phyloP scores from a whole-genome alignment of 2,329 filamentous ascomycete genomes.

The Ophiostoma tasmaniense region DNA sequence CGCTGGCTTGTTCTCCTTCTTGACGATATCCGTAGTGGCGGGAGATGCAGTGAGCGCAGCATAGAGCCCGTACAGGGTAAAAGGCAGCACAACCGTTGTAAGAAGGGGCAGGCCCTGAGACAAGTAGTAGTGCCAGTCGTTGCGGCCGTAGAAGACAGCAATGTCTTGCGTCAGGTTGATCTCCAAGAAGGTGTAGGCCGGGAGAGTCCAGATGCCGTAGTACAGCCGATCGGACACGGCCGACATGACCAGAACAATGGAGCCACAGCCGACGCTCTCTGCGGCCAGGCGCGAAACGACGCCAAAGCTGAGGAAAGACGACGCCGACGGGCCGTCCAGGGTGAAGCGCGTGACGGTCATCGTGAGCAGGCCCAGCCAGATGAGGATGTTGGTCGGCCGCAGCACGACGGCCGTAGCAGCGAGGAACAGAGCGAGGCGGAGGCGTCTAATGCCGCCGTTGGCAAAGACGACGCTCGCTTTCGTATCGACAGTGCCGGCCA shows the following conservation, averaged over 20 bases:
- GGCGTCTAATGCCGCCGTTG: conserved; percentile 16
- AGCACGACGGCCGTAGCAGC: conserved; percentile 78
- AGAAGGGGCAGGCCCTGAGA: conserved; percentile 83
- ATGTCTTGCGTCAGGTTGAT: conserved; percentile 86
- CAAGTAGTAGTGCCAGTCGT: conserved; percentile 87
- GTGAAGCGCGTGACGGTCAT: conserved; percentile 34
- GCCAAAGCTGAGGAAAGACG: conserved; percentile 33
- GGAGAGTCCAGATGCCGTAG: conserved; percentile 81
- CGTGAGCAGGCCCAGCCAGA: conserved; percentile 65
- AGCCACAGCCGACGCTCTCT: conserved; percentile 57
- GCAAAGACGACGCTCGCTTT: conserved; percentile 28
- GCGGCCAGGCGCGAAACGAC: conserved; percentile 46
- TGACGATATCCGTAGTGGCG: not conserved
- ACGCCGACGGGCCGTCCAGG: conserved; percentile 32
- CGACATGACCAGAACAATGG: conserved; percentile 54
- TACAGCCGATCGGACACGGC: conserved; percentile 64
- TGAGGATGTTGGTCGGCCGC: conserved; percentile 78
- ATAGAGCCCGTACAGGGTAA: conserved; percentile 58
- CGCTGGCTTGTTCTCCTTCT: not conserved
- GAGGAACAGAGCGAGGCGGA: conserved; percentile 59
- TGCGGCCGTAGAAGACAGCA: conserved; percentile 85
- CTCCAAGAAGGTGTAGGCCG: conserved; percentile 75
- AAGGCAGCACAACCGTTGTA: conserved; percentile 74
- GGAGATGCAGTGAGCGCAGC: conserved; percentile 27
- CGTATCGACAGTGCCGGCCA: conserved; percentile 33